phyloP scores from a whole-genome alignment of 139 green algal genomes.

The Asterochloris erici region DNA sequence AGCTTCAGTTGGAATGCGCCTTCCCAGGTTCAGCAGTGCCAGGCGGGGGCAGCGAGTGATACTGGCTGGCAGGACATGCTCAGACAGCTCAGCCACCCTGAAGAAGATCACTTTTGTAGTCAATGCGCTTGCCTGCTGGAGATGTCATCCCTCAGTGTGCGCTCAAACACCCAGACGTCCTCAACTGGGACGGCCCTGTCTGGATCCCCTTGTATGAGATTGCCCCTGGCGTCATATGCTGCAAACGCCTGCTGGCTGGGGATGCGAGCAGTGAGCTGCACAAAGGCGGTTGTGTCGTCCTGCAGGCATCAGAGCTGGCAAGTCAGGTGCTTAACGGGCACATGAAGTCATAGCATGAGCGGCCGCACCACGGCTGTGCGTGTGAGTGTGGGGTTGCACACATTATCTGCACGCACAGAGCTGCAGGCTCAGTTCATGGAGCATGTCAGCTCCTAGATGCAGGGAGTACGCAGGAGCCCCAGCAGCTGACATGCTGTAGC shows the following conservation, averaged over 20 bases:
- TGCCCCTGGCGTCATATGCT: slow-evolving; percentile 24
- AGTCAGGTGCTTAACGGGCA: no score
- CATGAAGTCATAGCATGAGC: background rate
- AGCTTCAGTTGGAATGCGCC: no score
- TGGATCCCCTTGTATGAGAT: slow-evolving; percentile 31
- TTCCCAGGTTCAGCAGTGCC: no score
- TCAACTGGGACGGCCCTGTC: slow-evolving; percentile 28
- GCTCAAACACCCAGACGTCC: slow-evolving; percentile 55
- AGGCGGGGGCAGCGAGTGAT: no score
- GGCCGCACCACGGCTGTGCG: background rate
- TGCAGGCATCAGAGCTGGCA: slow-evolving; percentile 2
- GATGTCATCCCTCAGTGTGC: slow-evolving; percentile 18
- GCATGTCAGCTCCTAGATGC: background rate
- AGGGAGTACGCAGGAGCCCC: background rate
- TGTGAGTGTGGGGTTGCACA: no score
- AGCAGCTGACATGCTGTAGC: background rate
- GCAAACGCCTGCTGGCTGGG: slow-evolving; percentile 40
- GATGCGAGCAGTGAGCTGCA: slow-evolving; percentile 45
- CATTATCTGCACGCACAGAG: background rate
- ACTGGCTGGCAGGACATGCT: no score
- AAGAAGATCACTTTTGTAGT: no score
- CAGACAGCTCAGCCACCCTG: no score
- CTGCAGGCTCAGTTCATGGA: background rate
- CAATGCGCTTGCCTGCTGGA: background rate
- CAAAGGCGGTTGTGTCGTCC: slow-evolving; percentile 42